Conservation (phyloP, 306 rosid genomes). For the Citrullus mucosospermus region DNA sequence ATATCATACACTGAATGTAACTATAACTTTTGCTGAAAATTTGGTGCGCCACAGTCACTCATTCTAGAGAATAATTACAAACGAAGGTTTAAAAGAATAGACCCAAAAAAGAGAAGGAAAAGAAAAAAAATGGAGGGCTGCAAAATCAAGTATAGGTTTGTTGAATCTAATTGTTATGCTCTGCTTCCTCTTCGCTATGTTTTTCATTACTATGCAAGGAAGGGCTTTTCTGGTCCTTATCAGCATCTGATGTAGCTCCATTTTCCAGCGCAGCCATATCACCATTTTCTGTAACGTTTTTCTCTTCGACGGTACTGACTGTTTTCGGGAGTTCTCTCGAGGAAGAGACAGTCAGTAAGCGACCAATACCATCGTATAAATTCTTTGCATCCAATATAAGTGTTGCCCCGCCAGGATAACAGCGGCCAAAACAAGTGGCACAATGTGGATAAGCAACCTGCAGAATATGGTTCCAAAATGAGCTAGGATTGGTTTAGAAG, state of each 20-base stretch:
- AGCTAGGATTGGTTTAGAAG: neutral
- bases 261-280: slow-evolving; percentile 41
- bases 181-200: slow-evolving; percentile 16
- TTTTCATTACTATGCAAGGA: slow-evolving; percentile 21
- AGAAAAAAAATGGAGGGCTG: neutral
- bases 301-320: slow-evolving; percentile 33
- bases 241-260: slow-evolving; percentile 32
- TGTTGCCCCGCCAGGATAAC: slow-evolving; percentile 73
- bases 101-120: neutral
- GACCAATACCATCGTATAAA: slow-evolving; percentile 58
- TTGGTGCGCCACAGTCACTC: neutral
- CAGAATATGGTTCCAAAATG: slow-evolving; percentile 6
- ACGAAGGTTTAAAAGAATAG: slow-evolving; percentile 1
- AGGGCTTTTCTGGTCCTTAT: slow-evolving; percentile 21
- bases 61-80: slow-evolving; percentile 13
- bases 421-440: slow-evolving; percentile 89
- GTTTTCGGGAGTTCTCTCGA: slow-evolving; percentile 62
- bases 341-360: slow-evolving; percentile 47
- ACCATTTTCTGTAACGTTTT: slow-evolving; percentile 41
- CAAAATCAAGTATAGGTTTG: slow-evolving; percentile 11
- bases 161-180: slow-evolving; percentile 16
- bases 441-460: slow-evolving; percentile 83
- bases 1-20: neutral
- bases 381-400: slow-evolving; percentile 62
- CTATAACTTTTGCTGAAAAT: neutral